Evolutionary conservation across 2,329 filamentous ascomycete species (phyloP).

Genomic region (Albophoma yamanashiensis): DNA sequence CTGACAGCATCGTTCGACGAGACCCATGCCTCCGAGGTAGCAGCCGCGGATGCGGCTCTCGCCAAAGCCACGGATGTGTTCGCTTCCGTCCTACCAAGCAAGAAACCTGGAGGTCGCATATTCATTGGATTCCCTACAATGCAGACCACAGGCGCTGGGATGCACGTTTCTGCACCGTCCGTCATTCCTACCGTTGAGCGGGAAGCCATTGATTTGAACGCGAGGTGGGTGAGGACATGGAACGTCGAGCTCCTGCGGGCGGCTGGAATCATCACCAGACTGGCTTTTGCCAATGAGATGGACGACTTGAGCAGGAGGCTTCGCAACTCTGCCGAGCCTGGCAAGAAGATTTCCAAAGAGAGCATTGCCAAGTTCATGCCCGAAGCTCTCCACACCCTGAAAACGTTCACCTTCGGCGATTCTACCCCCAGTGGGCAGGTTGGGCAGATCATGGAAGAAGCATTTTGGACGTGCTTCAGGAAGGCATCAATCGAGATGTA

Average conservation of each 20-base stretch:
- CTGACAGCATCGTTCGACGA: constrained; percentile 88
- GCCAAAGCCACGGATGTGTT: constrained; percentile 68
- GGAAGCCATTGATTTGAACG: constrained; percentile 94
- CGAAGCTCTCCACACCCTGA: constrained; percentile 71
- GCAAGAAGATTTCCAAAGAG: constrained; percentile 46
- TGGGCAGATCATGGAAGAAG: constrained; percentile 81
- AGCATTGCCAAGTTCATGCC: constrained; percentile 60
- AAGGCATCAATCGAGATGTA: constrained; percentile 77
- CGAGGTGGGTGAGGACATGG: constrained; percentile 89
- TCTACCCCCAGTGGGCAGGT: constrained; percentile 82
- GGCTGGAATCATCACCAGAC: constrained; percentile 78
- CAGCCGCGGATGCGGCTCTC: constrained; percentile 29
- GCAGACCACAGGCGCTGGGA: constrained; percentile 87
- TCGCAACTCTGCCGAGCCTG: constrained; percentile 30
- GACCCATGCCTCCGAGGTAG: constrained; percentile 50
- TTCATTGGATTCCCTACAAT: constrained; percentile 98
- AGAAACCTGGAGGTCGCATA: constrained; percentile 70
- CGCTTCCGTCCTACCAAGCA: constrained; percentile 77
- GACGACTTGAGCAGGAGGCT: constrained; percentile 56
- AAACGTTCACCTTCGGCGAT: constrained; percentile 79
- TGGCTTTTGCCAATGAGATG: constrained; percentile 88
- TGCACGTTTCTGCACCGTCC: constrained; percentile 91
- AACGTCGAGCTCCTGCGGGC: constrained; percentile 88
- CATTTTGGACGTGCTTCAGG: constrained; percentile 88
- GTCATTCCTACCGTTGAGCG: constrained; percentile 96